Percentiles rank a stretch among this genome's conserved stretches.
Conservation (phyloP, 2,329 filamentous ascomycete genomes). For the Didymella sp. region DNA sequence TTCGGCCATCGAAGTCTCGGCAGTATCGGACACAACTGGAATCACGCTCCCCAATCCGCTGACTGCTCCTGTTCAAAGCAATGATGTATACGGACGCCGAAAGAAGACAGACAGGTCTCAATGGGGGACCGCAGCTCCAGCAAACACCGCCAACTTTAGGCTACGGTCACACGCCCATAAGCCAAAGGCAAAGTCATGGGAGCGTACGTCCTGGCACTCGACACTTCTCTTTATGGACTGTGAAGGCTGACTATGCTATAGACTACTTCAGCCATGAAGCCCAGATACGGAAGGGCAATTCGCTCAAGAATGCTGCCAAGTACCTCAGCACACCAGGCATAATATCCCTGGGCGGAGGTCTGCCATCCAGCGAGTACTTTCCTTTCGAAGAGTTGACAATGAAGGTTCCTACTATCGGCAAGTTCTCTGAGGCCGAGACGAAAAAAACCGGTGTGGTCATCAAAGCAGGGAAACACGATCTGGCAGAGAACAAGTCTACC, state of each 20-base stretch:
- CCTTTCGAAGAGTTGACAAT: constrained; percentile 82
- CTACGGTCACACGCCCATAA: constrained; percentile 67
- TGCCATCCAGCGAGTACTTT: constrained; percentile 90
- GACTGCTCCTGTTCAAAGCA: constrained; percentile 60
- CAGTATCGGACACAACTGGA: constrained; percentile 56
- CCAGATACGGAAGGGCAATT: constrained; percentile 61
- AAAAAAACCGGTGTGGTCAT: constrained; percentile 66
- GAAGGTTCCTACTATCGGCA: constrained; percentile 72
- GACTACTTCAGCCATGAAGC: constrained; percentile 58
- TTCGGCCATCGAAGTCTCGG: constrained; percentile 51
- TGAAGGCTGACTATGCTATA: constrained; percentile 25
- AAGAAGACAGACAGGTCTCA: constrained; percentile 72
- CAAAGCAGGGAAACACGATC: constrained; percentile 83
- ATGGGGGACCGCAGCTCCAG: constrained; percentile 78
- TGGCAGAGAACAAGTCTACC: constrained; percentile 66
- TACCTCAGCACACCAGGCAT: constrained; percentile 81
- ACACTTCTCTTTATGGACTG: not conserved
- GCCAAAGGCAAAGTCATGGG: constrained; percentile 81
- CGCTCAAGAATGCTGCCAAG: constrained; percentile 82
- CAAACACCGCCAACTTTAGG: constrained; percentile 84
- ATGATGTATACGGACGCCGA: constrained; percentile 71
- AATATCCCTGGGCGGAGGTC: constrained; percentile 89
- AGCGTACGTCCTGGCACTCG: constrained; percentile 68
- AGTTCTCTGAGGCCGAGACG: constrained; percentile 75
- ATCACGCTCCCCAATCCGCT: constrained; percentile 59